Conservation (phyloP, 192 early-diverging fungal species). For the Cetraspora pellucida region DNA sequence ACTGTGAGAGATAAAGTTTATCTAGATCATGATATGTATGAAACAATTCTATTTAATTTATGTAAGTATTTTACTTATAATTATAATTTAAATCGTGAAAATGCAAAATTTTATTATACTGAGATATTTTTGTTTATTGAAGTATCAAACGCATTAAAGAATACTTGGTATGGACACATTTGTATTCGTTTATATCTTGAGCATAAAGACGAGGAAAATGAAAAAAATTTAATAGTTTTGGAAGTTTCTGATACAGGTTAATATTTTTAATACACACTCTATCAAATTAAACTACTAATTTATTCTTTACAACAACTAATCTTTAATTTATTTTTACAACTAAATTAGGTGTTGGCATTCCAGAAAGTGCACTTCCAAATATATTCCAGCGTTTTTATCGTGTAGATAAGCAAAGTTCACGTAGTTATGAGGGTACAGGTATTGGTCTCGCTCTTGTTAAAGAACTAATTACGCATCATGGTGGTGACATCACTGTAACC, state of each 20-base stretch:
- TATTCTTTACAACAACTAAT: no score
- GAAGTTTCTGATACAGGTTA: constrained; percentile 38
- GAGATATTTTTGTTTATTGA: background rate
- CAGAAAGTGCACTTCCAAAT: constrained; percentile 44
- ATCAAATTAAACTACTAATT: no score
- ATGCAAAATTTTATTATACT: no score
- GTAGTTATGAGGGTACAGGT: constrained; percentile 61
- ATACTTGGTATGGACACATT: constrained; percentile 52
- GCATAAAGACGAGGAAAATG: constrained; percentile 41
- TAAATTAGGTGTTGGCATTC: constrained; percentile 51
- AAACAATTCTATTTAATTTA: constrained; percentile 28
- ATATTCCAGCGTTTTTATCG: constrained; percentile 65
- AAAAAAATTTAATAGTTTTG: constrained; percentile 38
- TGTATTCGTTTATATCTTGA: constrained; percentile 51
- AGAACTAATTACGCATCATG: constrained; percentile 52
- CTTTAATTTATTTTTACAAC: no score
- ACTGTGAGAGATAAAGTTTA: constrained; percentile 2
- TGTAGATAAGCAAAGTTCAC: constrained; percentile 52
- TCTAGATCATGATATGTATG: constrained; percentile 23
- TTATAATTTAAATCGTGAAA: no score
- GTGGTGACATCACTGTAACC: constrained; percentile 46
- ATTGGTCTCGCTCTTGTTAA: constrained; percentile 56
- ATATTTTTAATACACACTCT: no score
- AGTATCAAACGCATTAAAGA: constrained; percentile 50
- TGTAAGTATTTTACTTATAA: constrained; percentile 13